phyloP scores from a whole-genome alignment of 441 rosid species.

The Gossypium schwendimanii region DNA sequence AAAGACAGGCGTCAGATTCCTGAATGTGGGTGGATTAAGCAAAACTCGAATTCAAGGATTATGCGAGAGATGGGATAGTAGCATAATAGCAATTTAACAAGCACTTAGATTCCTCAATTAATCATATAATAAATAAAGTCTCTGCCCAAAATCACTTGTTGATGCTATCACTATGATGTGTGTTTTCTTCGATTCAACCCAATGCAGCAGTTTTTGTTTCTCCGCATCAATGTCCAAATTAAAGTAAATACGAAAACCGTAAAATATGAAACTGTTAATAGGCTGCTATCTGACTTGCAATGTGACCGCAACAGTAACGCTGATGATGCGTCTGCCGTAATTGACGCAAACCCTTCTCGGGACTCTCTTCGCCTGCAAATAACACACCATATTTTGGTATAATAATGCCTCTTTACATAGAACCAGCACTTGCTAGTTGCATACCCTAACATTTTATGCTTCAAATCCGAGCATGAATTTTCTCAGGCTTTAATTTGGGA shows the following conservation, averaged over 20 bases:
- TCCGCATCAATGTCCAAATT: conserved; percentile 17
- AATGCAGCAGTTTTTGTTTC: conserved; percentile 11
- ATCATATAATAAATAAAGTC: not conserved
- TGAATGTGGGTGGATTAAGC: not conserved
- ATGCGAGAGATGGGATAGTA: not conserved
- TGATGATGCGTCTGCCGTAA: conserved; percentile 20
- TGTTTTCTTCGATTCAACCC: conserved; percentile 8
- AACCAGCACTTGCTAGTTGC: not conserved
- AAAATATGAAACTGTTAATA: conserved; percentile 18
- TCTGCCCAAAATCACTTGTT: not conserved
- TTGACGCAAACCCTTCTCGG: conserved; percentile 43
- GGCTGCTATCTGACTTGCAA: conserved; percentile 23
- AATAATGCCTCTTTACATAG: too few species aligned
- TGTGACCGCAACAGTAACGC: conserved; percentile 10
- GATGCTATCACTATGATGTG: not conserved
- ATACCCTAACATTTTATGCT: not conserved
- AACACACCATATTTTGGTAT: too few species aligned
- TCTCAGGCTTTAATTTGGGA: not conserved
- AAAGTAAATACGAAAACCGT: conserved; percentile 27
- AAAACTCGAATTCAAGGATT: not conserved
- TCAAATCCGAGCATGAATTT: not conserved
- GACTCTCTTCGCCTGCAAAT: conserved; percentile 37
- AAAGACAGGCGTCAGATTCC: not conserved
- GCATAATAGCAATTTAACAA: not conserved
- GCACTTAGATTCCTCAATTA: not conserved